A percentile compares a stretch with the other conserved stretches of the same genome.
Evolutionary conservation across 1,139 yeast species (phyloP).

Genomic region (Ogataea hybrid): DNA sequence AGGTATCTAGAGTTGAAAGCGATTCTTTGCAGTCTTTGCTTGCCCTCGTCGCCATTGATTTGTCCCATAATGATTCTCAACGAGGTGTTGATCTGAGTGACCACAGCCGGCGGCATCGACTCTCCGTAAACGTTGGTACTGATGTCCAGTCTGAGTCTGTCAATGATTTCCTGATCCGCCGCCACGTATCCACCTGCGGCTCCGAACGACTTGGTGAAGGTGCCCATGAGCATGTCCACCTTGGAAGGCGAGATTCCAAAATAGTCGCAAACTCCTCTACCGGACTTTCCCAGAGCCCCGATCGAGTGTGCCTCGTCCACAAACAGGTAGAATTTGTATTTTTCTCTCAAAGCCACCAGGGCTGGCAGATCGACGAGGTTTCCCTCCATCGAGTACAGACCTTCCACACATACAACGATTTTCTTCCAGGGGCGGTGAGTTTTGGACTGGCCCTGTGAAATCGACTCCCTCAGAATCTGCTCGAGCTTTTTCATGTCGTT

Average conservation of each 20-base stretch:
- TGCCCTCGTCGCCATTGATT: constrained; percentile 89
- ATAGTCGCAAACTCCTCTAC: constrained; percentile 94
- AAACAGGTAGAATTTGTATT: constrained; percentile 85
- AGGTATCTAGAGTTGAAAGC: constrained; percentile 95
- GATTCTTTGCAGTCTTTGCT: constrained; percentile 84
- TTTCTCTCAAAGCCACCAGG: constrained; percentile 70
- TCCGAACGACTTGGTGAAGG: constrained; percentile 95
- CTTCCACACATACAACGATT: constrained; percentile 91
- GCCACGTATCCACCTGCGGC: constrained; percentile 98
- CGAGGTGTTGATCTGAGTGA: constrained; percentile 84
- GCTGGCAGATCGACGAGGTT: constrained; percentile 85
- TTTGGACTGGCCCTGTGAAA: constrained; percentile 95
- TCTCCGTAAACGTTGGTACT: constrained; percentile 80
- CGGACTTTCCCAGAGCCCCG: constrained; percentile 94
- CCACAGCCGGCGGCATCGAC: constrained; percentile 84
- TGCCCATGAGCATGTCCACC: constrained; percentile 93
- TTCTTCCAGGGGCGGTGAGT: constrained; percentile 98
- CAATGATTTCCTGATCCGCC: constrained; percentile 64
- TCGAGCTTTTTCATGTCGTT: constrained; percentile 86
- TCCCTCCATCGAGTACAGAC: constrained; percentile 97
- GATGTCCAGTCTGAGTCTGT: constrained; percentile 69
- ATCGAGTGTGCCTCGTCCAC: constrained; percentile 98
- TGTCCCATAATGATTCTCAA: constrained; percentile 77
- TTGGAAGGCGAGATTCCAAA: constrained; percentile 73
- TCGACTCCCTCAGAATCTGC: constrained; percentile 76